A percentile compares a stretch with the other conserved stretches of the same genome.
These are phyloP conservation scores for Linderniella brevidens DNA, from an alignment of 257 asterid genomes.

Conservation along the genomic window DNA sequence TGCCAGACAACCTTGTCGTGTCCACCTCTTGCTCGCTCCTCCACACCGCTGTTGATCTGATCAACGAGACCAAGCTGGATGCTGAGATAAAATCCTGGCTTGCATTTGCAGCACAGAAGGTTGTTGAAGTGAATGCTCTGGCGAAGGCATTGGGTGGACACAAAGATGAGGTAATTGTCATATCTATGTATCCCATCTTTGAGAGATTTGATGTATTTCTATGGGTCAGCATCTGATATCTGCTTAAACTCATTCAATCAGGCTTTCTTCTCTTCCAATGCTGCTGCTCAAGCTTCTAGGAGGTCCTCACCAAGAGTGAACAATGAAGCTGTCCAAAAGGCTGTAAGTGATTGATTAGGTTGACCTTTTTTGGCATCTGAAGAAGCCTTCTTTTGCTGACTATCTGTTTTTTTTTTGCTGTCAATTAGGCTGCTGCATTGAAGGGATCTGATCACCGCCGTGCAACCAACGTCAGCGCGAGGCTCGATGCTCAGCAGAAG, in stretches of 20 bases:
- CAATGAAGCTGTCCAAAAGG: slow-evolving; percentile 63
- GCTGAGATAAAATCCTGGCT: slow-evolving; percentile 61
- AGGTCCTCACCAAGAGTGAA: slow-evolving; percentile 60
- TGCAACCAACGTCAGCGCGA: slow-evolving; percentile 54
- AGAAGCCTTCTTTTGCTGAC: not conserved
- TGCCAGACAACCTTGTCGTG: slow-evolving; percentile 61
- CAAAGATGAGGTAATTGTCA: slow-evolving; percentile 37
- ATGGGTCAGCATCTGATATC: not conserved
- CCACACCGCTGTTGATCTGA: slow-evolving; percentile 60
- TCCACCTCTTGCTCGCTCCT: slow-evolving; percentile 62
- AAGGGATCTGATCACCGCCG: slow-evolving; percentile 67
- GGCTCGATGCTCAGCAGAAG: slow-evolving; percentile 69
- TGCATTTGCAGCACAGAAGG: slow-evolving; percentile 73
- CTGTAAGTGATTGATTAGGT: slow-evolving; percentile 33
- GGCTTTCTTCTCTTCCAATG: slow-evolving; percentile 58
- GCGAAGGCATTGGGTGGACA: slow-evolving; percentile 55
- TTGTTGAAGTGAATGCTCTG: slow-evolving; percentile 64
- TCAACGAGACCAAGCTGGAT: slow-evolving; percentile 57
- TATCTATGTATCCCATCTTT: not conserved
- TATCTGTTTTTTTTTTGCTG: not conserved
- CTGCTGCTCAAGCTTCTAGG: slow-evolving; percentile 65
- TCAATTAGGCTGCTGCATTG: slow-evolving; percentile 41
- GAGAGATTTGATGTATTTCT: too few species aligned
- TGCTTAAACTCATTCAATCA: slow-evolving; percentile 6
- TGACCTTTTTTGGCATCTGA: not conserved